These are phyloP conservation scores for Penicillium sp. DNA, from an alignment of 2,329 filamentous ascomycete species.

Conservation along the genomic window DNA sequence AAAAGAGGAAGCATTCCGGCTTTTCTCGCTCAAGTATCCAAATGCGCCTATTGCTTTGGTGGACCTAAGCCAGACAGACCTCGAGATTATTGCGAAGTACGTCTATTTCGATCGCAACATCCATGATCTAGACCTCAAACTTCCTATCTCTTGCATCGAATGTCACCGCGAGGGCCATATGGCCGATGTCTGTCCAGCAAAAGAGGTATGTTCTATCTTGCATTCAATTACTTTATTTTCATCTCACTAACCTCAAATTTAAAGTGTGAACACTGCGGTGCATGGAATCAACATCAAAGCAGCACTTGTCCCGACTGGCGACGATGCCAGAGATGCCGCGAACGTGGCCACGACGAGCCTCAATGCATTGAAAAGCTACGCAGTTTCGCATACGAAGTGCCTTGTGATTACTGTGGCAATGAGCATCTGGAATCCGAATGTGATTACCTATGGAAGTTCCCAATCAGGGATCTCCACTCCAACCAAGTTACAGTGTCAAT, in stretches of 20 bases:
- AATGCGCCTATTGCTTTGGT: slow-evolving; percentile 35
- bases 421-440: slow-evolving; percentile 63
- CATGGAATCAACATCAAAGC: slow-evolving; percentile 43
- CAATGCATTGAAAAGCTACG: slow-evolving; percentile 60
- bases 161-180: slow-evolving; percentile 47
- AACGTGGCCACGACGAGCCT: slow-evolving; percentile 58
- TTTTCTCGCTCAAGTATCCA: slow-evolving; percentile 37
- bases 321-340: slow-evolving; percentile 57
- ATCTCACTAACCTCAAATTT: slow-evolving; percentile 7
- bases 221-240: neutral
- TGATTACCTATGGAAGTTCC: slow-evolving; percentile 57
- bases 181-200: slow-evolving; percentile 43
- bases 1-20: slow-evolving; percentile 38
- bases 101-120: slow-evolving; percentile 42
- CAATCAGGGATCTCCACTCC: slow-evolving; percentile 24
- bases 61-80: slow-evolving; percentile 41
- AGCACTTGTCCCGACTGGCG: slow-evolving; percentile 42
- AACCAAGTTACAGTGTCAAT: slow-evolving; percentile 43
- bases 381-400: slow-evolving; percentile 52
- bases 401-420: slow-evolving; percentile 62
- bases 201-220: slow-evolving; percentile 35
- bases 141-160: slow-evolving; percentile 44
- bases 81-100: slow-evolving; percentile 42
- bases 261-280: slow-evolving; percentile 46
- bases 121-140: slow-evolving; percentile 41